A percentile compares a stretch with the other conserved stretches of the same genome.
Conservation (phyloP, 495 filamentous ascomycete genomes). For the Penicillium egyptiacum region DNA sequence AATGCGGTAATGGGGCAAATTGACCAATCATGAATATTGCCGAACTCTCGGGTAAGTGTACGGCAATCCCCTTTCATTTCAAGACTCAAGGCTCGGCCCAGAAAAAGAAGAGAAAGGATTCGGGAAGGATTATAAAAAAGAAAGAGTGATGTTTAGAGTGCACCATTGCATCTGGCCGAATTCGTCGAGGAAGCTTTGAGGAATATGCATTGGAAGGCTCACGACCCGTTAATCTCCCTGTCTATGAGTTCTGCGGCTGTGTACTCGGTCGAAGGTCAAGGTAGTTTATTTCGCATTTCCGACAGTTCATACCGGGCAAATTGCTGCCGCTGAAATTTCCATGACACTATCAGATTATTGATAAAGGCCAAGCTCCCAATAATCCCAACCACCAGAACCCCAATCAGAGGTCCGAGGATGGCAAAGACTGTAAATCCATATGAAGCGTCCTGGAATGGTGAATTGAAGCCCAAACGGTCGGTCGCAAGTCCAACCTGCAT, state of each 20-base stretch:
- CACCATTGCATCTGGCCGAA: too few relatives aligned
- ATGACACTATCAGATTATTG: slow-evolving; percentile 10
- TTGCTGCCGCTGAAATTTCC: slow-evolving; percentile 6
- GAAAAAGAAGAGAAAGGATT: too few relatives aligned
- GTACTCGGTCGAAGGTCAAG: not conserved
- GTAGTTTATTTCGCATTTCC: not conserved
- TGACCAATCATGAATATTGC: not conserved
- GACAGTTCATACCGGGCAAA: not conserved
- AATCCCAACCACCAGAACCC: slow-evolving; percentile 5
- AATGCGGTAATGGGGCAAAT: too few relatives aligned
- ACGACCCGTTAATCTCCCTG: not conserved
- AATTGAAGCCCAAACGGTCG: slow-evolving; percentile 32
- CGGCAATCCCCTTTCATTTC: not conserved
- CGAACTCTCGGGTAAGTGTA: not conserved
- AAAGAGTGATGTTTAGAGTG: too few relatives aligned
- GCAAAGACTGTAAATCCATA: slow-evolving; percentile 58
- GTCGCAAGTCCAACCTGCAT: slow-evolving; percentile 60
- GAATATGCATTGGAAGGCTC: not conserved
- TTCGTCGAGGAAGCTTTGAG: too few relatives aligned
- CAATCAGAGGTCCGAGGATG: slow-evolving; percentile 31
- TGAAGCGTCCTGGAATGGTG: slow-evolving; percentile 45
- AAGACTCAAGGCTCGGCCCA: too few relatives aligned
- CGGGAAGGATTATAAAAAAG: too few relatives aligned
- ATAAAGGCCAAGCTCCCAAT: slow-evolving; percentile 8
- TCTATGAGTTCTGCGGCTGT: not conserved